These are phyloP conservation scores for Apiotrichum mycotoxinovorans DNA, from an alignment of 1,284 basidiomycete genomes.

Conservation along the genomic window DNA sequence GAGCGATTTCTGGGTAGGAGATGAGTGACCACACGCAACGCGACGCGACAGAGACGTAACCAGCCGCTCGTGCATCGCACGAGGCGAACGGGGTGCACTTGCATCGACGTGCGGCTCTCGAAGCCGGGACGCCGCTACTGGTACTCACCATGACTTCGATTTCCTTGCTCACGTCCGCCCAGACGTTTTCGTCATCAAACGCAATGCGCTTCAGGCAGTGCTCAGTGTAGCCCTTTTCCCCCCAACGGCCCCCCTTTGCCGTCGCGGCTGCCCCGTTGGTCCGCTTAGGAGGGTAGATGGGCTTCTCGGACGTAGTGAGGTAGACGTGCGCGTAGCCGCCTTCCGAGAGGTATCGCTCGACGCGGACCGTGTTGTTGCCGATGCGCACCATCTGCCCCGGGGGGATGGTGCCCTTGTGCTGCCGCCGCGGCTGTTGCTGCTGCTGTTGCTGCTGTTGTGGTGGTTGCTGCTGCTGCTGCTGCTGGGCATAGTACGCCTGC, in stretches of 20 bases:
- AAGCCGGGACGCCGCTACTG: too few relatives aligned
- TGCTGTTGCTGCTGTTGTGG: slow-evolving; percentile 1
- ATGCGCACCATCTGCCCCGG: slow-evolving; percentile 84
- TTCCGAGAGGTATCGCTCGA: slow-evolving; percentile 87
- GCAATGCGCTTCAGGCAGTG: slow-evolving; percentile 98
- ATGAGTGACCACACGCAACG: neutral
- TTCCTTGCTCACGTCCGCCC: slow-evolving; percentile 94
- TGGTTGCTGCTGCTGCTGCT: neutral
- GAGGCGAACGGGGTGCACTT: too few relatives aligned
- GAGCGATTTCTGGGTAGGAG: slow-evolving; percentile 34
- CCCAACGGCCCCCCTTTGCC: slow-evolving; percentile 49
- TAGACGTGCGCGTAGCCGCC: slow-evolving; percentile 99
- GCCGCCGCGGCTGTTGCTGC: slow-evolving; percentile 15
- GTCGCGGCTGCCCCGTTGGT: slow-evolving; percentile 9
- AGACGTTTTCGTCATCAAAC: slow-evolving; percentile 81
- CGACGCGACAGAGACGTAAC: too few relatives aligned
- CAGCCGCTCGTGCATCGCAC: too few relatives aligned
- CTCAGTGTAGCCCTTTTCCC: slow-evolving; percentile 61
- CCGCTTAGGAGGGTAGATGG: slow-evolving; percentile 60
- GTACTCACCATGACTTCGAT: slow-evolving; percentile 92
- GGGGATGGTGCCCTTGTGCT: slow-evolving; percentile 51
- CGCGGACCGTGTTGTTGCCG: slow-evolving; percentile 82
- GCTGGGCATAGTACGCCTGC: neutral
- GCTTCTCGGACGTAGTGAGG: slow-evolving; percentile 78
- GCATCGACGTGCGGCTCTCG: too few relatives aligned